These are phyloP conservation scores for Rhodotorula taiwanensis DNA, from an alignment of 768 basidiomycete species.

Conservation along the genomic window DNA sequence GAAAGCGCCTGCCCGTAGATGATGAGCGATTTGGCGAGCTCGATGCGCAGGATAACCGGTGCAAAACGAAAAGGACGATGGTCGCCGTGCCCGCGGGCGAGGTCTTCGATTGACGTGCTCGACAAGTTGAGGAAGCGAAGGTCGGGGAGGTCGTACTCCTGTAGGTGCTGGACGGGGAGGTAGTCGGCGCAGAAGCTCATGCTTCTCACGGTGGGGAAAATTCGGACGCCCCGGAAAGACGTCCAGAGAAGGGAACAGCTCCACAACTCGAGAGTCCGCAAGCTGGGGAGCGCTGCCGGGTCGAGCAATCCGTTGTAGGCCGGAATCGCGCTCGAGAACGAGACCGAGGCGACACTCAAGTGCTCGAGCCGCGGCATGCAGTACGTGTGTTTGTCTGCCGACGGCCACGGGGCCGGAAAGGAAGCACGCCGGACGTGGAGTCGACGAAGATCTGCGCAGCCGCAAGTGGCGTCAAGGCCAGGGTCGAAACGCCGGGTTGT, in stretches of 20 bases:
- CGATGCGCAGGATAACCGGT: not conserved
- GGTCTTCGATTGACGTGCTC: conserved; percentile 66
- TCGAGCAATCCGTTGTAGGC: not conserved
- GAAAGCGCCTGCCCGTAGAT: too few species aligned
- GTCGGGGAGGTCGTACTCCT: not conserved
- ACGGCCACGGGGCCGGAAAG: not conserved
- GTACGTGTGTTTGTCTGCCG: not conserved
- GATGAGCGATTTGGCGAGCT: not conserved
- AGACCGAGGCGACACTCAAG: not conserved
- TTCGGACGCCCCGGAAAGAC: not conserved
- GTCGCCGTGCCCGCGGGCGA: conserved; percentile 11
- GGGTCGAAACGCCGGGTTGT: too few species aligned
- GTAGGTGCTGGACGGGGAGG: not conserved
- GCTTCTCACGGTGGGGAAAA: not conserved
- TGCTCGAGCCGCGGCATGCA: not conserved
- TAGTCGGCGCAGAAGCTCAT: not conserved
- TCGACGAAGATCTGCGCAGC: not conserved
- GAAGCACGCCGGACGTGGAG: not conserved
- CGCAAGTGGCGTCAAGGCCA: too few species aligned
- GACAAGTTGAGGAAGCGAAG: conserved; percentile 48
- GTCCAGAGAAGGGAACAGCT: not conserved
- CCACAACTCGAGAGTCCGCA: not conserved
- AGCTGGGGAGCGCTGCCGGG: not conserved
- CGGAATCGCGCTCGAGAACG: not conserved
- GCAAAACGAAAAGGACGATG: not conserved